Conservation (phyloP, 2,329 filamentous ascomycete species). For the Gnomoniopsis smithogilvyi region DNA sequence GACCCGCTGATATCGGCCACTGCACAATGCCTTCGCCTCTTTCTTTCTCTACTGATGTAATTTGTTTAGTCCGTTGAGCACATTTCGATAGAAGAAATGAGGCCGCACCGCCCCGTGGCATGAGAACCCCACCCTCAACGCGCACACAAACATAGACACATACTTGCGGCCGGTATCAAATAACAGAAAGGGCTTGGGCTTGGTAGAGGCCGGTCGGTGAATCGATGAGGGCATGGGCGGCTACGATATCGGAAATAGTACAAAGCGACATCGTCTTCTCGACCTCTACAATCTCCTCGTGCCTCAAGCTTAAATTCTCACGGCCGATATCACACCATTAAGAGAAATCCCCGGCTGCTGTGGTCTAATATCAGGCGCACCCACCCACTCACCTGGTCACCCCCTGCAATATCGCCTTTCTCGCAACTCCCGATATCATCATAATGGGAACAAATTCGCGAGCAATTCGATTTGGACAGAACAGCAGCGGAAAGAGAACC, state of each 20-base stretch:
- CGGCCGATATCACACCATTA: constrained; percentile 2
- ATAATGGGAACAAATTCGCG: constrained; percentile 32
- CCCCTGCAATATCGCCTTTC: neutral
- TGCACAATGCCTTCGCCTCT: constrained; percentile 1
- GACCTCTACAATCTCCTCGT: neutral
- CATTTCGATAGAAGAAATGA: constrained; percentile 9
- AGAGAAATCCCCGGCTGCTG: neutral
- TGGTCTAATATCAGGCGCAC: neutral
- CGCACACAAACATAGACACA: neutral
- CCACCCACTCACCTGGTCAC: neutral
- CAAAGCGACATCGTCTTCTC: neutral
- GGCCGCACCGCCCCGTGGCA: constrained; percentile 9
- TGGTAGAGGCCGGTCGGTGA: neutral
- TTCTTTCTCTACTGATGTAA: neutral
- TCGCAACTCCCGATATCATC: constrained; percentile 9
- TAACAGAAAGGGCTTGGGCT: neutral
- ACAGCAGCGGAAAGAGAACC: constrained; percentile 28
- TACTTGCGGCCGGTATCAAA: neutral
- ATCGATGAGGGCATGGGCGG: neutral
- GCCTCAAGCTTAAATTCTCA: neutral
- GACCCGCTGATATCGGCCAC: constrained; percentile 4
- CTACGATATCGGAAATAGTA: neutral
- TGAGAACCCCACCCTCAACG: constrained; percentile 8
- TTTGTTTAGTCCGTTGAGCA: constrained; percentile 6
- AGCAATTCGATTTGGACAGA: constrained; percentile 27